Evolutionary conservation across 129 eudicot genomes (phyloP), one percentile per base, ranked within the genome.

Genomic region (Tanacetum coccineum): DNA sequence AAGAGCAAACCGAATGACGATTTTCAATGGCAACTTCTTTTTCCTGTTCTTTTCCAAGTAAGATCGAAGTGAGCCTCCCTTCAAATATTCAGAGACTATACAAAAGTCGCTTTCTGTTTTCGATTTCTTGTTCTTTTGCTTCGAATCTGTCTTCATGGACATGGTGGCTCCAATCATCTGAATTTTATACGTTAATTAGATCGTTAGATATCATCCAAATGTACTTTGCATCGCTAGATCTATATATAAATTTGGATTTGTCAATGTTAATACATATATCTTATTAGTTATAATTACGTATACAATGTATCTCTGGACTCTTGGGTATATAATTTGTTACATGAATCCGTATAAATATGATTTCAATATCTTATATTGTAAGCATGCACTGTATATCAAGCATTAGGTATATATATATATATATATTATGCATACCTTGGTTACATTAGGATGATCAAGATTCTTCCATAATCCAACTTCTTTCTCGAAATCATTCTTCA

Each of bases 371-470:
- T 30, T 50, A 66, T 50, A 49, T n/a, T 26, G 22, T 30, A 49
- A 19, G 15, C 13, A 32, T 3, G 20, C 15, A 40, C 15, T 13
- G n/a, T n/a, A n/a, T 22, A 6, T 6, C 30, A 26, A 26, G 30
- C 30, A 26, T 26, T 26, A 26, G 8, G 39, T 32, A 5, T 3
- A 32, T 22, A 22, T 22, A 22, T 22, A 22, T 22, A 2, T 22
- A n/a, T 21, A 22, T 19, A 26, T 12, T n/a, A 19, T 12, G 50
- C 53, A 10, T 59, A 80, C 85, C 76, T 76, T 77, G 0, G 82
- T 73, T 19, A 81, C 66, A 57, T 77, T 77, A 15, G 85, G 85
- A 49, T 81, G 85, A 58, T 81, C 77, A 59, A 81, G 85, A 32
- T 65, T 72, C 17, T 68, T 57, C 76, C 81, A 76, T 17, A 76